phyloP scores from a whole-genome alignment of 139 green algal species.

The Pleodorina starrii region DNA sequence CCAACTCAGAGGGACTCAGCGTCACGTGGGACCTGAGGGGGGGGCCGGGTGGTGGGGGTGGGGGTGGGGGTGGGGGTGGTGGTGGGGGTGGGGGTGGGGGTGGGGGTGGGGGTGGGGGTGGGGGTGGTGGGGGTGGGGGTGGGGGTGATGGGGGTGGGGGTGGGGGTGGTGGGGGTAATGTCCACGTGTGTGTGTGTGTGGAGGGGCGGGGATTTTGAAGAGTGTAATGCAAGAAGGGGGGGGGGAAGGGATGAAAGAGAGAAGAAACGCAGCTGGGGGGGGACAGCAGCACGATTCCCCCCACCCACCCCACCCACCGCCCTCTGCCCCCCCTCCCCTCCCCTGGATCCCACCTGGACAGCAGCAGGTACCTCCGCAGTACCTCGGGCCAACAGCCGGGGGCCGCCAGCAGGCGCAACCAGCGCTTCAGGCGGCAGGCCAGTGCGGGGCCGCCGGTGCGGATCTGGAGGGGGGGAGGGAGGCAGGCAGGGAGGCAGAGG shows the following conservation, averaged over 20 bases:
- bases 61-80: too few species aligned
- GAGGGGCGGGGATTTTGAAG: too few species aligned
- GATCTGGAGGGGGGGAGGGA: background rate
- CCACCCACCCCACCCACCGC: background rate
- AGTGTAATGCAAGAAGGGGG: too few species aligned
- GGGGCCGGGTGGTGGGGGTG: background rate
- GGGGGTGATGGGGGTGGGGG: too few species aligned
- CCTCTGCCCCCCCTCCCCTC: background rate
- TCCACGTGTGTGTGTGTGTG: too few species aligned
- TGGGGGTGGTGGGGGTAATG: too few species aligned
- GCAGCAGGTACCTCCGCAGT: constrained; percentile 61
- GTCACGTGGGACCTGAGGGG: constrained; percentile 34
- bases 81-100: too few species aligned
- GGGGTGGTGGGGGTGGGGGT: too few species aligned
- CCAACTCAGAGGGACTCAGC: constrained; percentile 25
- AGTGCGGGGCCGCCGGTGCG: constrained; percentile 36
- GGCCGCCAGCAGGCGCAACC: constrained; percentile 43
- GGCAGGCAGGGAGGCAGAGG: background rate
- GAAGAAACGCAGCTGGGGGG: too few species aligned
- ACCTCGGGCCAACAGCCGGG: constrained; percentile 68
- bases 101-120: too few species aligned
- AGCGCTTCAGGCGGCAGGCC: constrained; percentile 51
- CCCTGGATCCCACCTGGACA: constrained; percentile 24
- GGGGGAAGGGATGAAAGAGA: too few species aligned
- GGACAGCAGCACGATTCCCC: too few species aligned